Conservation (phyloP, 163 green algal species). For the Trebouxiophyceae sp. region DNA sequence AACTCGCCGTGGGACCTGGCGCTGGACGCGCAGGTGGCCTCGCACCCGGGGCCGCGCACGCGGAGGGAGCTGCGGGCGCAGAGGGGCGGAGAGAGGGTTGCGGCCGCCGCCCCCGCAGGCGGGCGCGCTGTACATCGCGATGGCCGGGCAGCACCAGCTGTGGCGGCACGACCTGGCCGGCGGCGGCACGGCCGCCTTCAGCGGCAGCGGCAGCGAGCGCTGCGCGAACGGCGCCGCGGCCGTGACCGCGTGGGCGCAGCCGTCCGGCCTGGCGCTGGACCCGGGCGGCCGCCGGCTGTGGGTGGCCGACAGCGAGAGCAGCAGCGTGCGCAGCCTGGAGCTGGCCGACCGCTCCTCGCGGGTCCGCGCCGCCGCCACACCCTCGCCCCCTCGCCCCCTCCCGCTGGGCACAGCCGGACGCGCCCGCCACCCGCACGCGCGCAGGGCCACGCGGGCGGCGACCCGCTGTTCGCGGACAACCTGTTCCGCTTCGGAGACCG, state of each 20-base stretch:
- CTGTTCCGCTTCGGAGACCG: conserved; percentile 71
- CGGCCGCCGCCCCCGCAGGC: conserved; percentile 5
- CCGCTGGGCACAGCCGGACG: no score
- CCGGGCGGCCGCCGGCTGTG: conserved; percentile 21
- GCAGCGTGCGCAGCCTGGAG: conserved; percentile 49
- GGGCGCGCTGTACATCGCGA: conserved; percentile 38
- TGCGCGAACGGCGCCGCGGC: conserved; percentile 58
- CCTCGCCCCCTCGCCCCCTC: no score
- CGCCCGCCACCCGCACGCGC: no score
- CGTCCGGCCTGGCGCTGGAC: conserved; percentile 52
- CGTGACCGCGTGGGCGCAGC: conserved; percentile 61
- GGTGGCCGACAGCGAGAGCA: conserved; percentile 67
- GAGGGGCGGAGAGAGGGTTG: no score
- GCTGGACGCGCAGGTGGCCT: conserved; percentile 24
- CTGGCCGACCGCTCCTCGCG: no score
- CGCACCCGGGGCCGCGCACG: no score
- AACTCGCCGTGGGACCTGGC: conserved; percentile 77
- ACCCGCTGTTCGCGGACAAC: conserved; percentile 68
- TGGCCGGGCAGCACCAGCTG: conserved; percentile 72
- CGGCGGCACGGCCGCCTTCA: conserved; percentile 30
- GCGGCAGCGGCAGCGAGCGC: conserved; percentile 54
- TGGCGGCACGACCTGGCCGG: conserved; percentile 45
- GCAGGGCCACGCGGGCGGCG: conserved; percentile 43
- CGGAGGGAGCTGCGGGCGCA: no score
- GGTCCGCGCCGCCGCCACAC: no score